Evolutionary conservation across 2,329 filamentous ascomycete species (phyloP).

Genomic region (Talaromyces piceae): DNA sequence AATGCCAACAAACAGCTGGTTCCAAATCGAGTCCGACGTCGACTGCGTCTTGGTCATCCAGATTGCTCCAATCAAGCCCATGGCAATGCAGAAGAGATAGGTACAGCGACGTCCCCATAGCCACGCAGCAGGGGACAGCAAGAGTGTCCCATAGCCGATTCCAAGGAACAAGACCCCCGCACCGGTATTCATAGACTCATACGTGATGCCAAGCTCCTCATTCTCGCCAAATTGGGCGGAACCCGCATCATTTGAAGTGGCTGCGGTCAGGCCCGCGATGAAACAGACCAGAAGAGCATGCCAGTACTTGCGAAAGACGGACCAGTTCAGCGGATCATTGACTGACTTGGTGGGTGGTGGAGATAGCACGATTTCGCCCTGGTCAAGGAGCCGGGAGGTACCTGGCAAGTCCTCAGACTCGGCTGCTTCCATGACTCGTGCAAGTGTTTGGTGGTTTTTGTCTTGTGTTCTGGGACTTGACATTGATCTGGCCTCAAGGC

Average conservation of each 20-base stretch:
- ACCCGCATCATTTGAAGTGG: slow-evolving; percentile 50
- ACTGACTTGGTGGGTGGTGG: slow-evolving; percentile 48
- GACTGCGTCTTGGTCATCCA: slow-evolving; percentile 45
- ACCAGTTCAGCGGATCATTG: slow-evolving; percentile 49
- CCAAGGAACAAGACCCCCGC: slow-evolving; percentile 50
- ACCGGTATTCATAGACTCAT: slow-evolving; percentile 49
- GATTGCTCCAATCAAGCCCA: slow-evolving; percentile 45
- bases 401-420: slow-evolving; percentile 18
- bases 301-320: slow-evolving; percentile 42
- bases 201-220: slow-evolving; percentile 45
- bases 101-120: slow-evolving; percentile 49
- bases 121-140: slow-evolving; percentile 47
- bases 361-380: slow-evolving; percentile 44
- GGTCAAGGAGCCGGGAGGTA: slow-evolving; percentile 20
- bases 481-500: slow-evolving; percentile 10
- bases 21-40: slow-evolving; percentile 45
- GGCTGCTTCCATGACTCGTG: slow-evolving; percentile 4
- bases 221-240: slow-evolving; percentile 46
- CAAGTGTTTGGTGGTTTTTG: too few relatives aligned
- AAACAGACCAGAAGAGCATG: slow-evolving; percentile 47
- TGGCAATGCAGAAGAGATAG: slow-evolving; percentile 48
- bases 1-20: slow-evolving; percentile 51
- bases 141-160: slow-evolving; percentile 50
- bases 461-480: too few relatives aligned
- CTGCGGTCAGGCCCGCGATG: slow-evolving; percentile 49